Evolutionary conservation across 2,329 filamentous ascomycete genomes (phyloP).

Genomic region (Claviceps paspali): DNA sequence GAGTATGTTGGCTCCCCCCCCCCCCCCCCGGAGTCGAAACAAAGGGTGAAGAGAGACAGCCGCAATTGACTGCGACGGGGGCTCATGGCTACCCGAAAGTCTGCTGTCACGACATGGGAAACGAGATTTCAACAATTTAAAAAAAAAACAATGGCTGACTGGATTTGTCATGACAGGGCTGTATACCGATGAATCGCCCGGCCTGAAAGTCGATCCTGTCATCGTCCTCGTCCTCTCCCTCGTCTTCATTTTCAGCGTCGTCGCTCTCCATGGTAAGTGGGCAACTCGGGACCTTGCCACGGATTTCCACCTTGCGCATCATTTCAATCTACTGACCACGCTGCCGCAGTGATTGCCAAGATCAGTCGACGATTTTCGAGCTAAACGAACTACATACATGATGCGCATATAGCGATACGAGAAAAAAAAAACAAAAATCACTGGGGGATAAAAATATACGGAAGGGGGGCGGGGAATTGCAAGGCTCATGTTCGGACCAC

Average conservation of each 20-base stretch:
- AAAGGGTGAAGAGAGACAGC: no score
- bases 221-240: conserved; percentile 92
- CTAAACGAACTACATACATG: conserved; percentile 21
- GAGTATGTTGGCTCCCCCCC: conserved; percentile 54
- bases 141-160: neutral
- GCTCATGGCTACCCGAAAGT: neutral
- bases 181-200: conserved; percentile 96
- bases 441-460: no score
- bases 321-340: neutral
- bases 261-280: conserved; percentile 56
- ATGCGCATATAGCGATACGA: neutral
- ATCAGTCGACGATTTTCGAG: conserved; percentile 74
- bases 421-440: neutral
- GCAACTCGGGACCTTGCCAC: neutral
- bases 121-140: no score
- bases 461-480: neutral
- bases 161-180: conserved; percentile 42
- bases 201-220: conserved; percentile 93
- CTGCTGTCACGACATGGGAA: neutral
- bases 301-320: neutral
- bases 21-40: no score
- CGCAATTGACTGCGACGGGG: neutral
- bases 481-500: neutral
- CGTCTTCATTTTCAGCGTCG: conserved; percentile 97
- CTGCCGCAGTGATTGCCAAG: conserved; percentile 74